Evolutionary conservation across 345 rosid genomes (phyloP), one percentile per base, ranked within the genome.

Genomic region (Citrus glauca): DNA sequence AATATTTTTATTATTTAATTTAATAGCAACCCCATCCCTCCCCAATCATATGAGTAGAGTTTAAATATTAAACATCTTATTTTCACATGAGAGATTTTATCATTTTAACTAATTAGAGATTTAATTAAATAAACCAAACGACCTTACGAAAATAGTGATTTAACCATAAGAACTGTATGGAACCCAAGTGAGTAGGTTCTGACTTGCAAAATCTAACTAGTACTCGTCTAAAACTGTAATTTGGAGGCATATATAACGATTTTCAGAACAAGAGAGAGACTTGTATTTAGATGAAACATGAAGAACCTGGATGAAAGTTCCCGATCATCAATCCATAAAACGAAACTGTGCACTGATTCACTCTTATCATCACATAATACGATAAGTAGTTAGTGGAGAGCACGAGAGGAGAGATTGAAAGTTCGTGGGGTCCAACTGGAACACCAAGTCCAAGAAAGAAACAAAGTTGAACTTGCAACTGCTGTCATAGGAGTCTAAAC

Each of bases 401-500:
- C n/a, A 66, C 25, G 11, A 19, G 69, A 55, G 4, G 4, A 65
- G 11, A 53, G 37, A 53, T 53, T 53, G 30, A 60, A 63, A 42
- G 27, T 28, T 9, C 28, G 70, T 40, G 35, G 78, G 70, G 38
- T 55, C 71, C 50, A 45, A 45, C 50, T 45, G 50, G 5, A 13
- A 13, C 50, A 13, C 50, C 50, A 45, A 45, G 50, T 45, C 17
- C 71, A 48, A 25, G 32, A 61, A 61, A 61, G 30, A 10, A 9
- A 37, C 55, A 9, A 3, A 5, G 17, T 57, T 59, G 25, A 59
- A 32, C 22, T 11, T 76, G 77, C 66, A 77, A 81, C 77, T 66
- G 80, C 53, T 35, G 42, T 76, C 53, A 56, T 66, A 6, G 37
- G 56, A 42, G 72, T 1, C 20, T 1, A 53, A 0, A 53, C 22